Base-by-base conservation (phyloP, 2,329 filamentous ascomycete species). In the Calonectria pauciramosa region DNA sequence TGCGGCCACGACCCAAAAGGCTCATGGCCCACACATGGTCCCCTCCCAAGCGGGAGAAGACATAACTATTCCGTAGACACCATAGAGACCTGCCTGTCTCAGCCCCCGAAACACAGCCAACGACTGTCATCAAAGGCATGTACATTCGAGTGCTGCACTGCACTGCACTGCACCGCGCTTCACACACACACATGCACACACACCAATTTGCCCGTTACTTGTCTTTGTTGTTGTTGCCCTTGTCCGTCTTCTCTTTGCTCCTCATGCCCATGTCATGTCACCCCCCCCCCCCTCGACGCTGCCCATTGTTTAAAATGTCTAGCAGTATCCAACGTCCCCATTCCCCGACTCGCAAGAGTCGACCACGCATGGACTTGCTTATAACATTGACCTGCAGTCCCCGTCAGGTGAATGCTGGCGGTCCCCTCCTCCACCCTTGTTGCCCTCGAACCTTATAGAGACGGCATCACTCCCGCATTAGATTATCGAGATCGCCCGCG, bases 41-140 rank as follows among this genome's bases (percentile, higher is more conserved):
- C 64, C 68, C 70, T 41, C 23, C 60, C 60, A 72, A 76, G 71
- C 71, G 71, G 74, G 76, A 67, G 64, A 65, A 47, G 44, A 70
- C 54, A 49, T 32, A 49, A 30, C 51, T 54, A 54, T 54, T 30
- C 51, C 51, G 51, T 54, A 54, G 51, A 54, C 52, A 70, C 54
- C 4, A 49, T 30, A n/a, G 52, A 59, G 47, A 72, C 66, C 70
- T 78, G 73, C 70, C 68, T 83, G 82, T 84, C 82, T 84, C 81
- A 84, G 80, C 80, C 78, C 76, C 72, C 75, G 81, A 82, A 83
- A 82, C 78, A 80, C 77, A 79, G 72, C 82, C 83, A 83, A 84
- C 80, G 76, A 79, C 77, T 66, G 28, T 47, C 64, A 68, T 49
- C 68, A 76, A 72, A 76, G 74, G 72, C 77, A 81, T 80, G 74